Conservation (phyloP, 192 early-diverging fungal species). For the Linnemannia zychae region DNA sequence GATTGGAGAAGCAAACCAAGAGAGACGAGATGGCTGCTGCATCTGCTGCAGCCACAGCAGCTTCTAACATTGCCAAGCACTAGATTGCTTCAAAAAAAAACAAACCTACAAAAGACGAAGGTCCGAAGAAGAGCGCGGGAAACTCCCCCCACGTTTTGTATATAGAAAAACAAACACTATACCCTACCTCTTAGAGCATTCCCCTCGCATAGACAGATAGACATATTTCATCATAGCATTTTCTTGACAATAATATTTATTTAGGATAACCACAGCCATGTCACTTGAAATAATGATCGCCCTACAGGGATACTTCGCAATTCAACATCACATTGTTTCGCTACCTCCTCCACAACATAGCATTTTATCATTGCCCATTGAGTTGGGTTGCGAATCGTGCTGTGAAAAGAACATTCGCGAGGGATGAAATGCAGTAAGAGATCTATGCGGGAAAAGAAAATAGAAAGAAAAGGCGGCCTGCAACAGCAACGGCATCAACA, state of each 20-base stretch:
- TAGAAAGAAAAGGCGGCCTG: too few relatives aligned
- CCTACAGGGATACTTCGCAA: not conserved
- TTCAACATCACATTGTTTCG: not conserved
- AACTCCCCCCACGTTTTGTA: not conserved
- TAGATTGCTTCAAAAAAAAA: not conserved
- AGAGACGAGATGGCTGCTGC: conserved; percentile 7
- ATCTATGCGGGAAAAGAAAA: not conserved
- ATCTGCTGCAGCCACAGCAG: conserved; percentile 13
- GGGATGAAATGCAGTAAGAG: not conserved
- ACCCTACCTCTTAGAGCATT: conserved; percentile 9
- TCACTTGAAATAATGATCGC: not conserved
- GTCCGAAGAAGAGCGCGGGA: conserved; percentile 1
- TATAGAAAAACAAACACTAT: not conserved
- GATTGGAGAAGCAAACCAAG: conserved; percentile 42
- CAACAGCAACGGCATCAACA: too few relatives aligned
- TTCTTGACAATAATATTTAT: not conserved
- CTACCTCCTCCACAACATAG: not conserved
- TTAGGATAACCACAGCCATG: too few relatives aligned
- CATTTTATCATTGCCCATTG: not conserved
- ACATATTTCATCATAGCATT: not conserved
- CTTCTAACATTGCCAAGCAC: not conserved
- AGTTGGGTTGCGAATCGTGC: not conserved
- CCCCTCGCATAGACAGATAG: not conserved
- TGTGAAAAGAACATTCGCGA: not conserved
- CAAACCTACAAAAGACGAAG: not conserved